Evolutionary conservation across 306 rosid genomes (phyloP).

Genomic region (Lithocarpus polystachyus): DNA sequence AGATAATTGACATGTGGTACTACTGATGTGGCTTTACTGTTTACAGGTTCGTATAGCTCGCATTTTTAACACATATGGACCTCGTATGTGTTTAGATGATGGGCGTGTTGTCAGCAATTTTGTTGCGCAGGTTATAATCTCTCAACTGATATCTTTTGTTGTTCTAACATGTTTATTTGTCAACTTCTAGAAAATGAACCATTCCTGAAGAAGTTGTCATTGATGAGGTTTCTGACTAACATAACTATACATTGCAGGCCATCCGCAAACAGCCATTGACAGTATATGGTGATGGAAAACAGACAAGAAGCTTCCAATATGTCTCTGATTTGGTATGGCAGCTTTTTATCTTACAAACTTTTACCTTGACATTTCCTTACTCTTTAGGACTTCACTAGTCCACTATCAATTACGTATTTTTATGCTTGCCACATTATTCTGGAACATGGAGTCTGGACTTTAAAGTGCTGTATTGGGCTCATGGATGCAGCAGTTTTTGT

Average conservation of each 20-base stretch:
- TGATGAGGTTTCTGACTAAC: background rate
- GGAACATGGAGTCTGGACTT: background rate
- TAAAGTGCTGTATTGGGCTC: background rate
- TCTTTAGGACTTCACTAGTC: background rate
- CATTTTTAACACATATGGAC: constrained; percentile 90
- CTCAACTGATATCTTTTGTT: background rate
- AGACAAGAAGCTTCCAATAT: constrained; percentile 96
- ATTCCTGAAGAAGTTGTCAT: background rate
- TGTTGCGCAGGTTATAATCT: constrained; percentile 78
- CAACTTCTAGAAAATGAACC: background rate
- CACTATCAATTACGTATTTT: background rate
- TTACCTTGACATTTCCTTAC: background rate
- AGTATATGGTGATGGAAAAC: constrained; percentile 96
- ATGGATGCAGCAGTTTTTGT: background rate
- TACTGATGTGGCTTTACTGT: constrained; percentile 20
- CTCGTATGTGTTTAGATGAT: constrained; percentile 97
- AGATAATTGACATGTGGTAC: constrained; percentile 25
- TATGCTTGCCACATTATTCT: background rate
- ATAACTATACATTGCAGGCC: constrained; percentile 48
- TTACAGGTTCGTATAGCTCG: constrained; percentile 95
- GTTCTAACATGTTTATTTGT: background rate
- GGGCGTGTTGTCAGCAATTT: constrained; percentile 99
- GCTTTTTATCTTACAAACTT: background rate
- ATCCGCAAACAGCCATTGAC: constrained; percentile 90
- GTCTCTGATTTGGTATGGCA: constrained; percentile 86